Evolutionary conservation across 768 basidiomycete species (phyloP).

Genomic region (Xerocomellus amylosporus): DNA sequence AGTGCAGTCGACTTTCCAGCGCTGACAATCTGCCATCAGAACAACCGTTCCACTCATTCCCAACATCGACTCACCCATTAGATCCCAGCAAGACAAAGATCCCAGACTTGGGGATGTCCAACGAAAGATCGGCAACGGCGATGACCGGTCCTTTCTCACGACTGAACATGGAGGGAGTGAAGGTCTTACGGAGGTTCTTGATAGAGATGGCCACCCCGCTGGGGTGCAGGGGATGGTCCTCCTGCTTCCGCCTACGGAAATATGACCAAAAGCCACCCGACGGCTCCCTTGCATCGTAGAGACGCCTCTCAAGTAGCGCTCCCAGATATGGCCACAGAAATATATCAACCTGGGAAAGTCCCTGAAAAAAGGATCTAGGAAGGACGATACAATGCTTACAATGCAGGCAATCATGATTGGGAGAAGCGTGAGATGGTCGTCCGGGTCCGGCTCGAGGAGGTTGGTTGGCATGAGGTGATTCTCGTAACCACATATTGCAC

Average conservation of each 20-base stretch:
- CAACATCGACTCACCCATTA: slow-evolving; percentile 49
- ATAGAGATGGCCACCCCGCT: slow-evolving; percentile 58
- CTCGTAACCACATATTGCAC: slow-evolving; percentile 69
- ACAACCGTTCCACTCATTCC: neutral
- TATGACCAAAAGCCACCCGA: slow-evolving; percentile 26
- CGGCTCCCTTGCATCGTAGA: slow-evolving; percentile 58
- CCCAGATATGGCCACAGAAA: slow-evolving; percentile 75
- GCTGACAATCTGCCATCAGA: slow-evolving; percentile 34
- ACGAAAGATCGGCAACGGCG: slow-evolving; percentile 62
- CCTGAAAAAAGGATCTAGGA: neutral
- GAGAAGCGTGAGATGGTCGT: slow-evolving; percentile 50
- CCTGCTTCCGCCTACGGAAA: slow-evolving; percentile 13
- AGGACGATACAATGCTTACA: slow-evolving; percentile 39
- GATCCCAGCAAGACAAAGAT: slow-evolving; percentile 79
- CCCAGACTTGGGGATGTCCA: slow-evolving; percentile 67
- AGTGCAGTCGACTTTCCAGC: slow-evolving; percentile 77
- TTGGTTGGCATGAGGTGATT: slow-evolving; percentile 53
- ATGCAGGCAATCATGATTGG: slow-evolving; percentile 62
- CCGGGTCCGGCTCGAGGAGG: slow-evolving; percentile 57
- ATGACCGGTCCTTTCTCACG: slow-evolving; percentile 49
- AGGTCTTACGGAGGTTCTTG: slow-evolving; percentile 57
- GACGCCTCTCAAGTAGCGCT: slow-evolving; percentile 50
- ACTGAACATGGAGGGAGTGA: slow-evolving; percentile 47
- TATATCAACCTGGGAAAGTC: slow-evolving; percentile 52
- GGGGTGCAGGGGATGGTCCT: slow-evolving; percentile 27